Evolutionary conservation across 139 green algal genomes (phyloP).

Genomic region (Spirogloea muscicola): DNA sequence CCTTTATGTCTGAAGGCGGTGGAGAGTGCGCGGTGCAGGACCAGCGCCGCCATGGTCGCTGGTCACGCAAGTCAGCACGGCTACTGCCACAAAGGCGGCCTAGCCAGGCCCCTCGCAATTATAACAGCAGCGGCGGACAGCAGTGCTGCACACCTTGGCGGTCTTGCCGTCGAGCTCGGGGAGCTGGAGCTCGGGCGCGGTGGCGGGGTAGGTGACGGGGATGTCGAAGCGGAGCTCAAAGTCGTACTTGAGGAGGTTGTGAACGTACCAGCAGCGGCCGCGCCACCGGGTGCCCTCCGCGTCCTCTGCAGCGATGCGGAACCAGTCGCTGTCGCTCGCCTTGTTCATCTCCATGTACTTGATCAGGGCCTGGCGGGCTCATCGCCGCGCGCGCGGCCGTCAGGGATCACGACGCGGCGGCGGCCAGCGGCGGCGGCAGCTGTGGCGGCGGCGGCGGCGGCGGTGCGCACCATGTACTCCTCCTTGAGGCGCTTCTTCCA

Average conservation of each 20-base stretch:
- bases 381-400: too few species aligned
- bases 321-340: conserved; percentile 90
- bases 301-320: conserved; percentile 67
- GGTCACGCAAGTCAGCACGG: too few species aligned
- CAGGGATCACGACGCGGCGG: too few species aligned
- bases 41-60: too few species aligned
- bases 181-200: conserved; percentile 88
- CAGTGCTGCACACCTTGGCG: too few species aligned
- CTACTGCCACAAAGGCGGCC: too few species aligned
- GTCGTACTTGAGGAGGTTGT: conserved; percentile 92
- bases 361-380: conserved; percentile 77
- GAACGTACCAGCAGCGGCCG: conserved; percentile 86
- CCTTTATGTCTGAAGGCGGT: too few species aligned
- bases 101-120: too few species aligned
- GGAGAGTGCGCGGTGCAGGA: too few species aligned
- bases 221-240: conserved; percentile 96
- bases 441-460: too few species aligned
- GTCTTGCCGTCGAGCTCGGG: conserved; percentile 93
- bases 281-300: conserved; percentile 74
- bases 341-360: conserved; percentile 95
- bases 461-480: conserved; percentile 55
- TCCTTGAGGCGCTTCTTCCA: conserved; percentile 76
- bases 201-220: conserved; percentile 80
- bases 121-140: too few species aligned
- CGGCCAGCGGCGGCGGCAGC: too few species aligned